Evolutionary conservation across 108 stramenopile genomes (phyloP), one percentile per base, ranked within the genome.

Genomic region (Skeletonema grethae): DNA sequence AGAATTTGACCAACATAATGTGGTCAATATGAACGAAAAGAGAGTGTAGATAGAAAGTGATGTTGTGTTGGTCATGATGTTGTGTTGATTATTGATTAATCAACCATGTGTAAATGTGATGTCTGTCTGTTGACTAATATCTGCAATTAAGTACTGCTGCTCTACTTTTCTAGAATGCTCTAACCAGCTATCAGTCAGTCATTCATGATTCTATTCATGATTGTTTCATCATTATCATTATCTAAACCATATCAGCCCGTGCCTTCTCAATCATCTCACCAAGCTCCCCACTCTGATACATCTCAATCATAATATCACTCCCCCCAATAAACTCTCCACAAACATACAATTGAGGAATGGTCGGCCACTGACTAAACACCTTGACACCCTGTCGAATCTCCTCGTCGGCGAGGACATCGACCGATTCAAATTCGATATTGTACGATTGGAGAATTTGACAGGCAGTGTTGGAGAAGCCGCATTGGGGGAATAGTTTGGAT

Each of bases 271-370:
- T 84, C 79, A 82, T 80, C 69, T 88, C 85, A 16, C 85, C 87
- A 48, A 94, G 65, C 63, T 91, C 85, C 12, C 97, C 98, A 58
- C 69, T 86, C 79, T 97, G 89, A 75, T 97, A 95, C 82, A 92
- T 77, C 70, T 85, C 81, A 61, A 87, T 88, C 72, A 96, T 72
- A 61, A 99, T 99, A 82, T 99, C 99, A 66, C 92, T 93, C 57
- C 99, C 99, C 59, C 99, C 99, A 60, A 99, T 85, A 80, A 99
- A 99, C 72, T 98, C 98, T 28, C 98, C 97, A 58, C 77, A 87
- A 15, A 99, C 96, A 74, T 98, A 99, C 29, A 99, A 88, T 72
- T 99, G 99, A 0, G 98, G 99, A 77, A 99, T 97, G 22, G 99
- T 99, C 6, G 99, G 99, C 99, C 99, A 99, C 45, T 94, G 84